A percentile compares a stretch with the other conserved stretches of the same genome.
phyloP scores from a whole-genome alignment of 2,329 filamentous ascomycete genomes.

The Trichoderma sp. region DNA sequence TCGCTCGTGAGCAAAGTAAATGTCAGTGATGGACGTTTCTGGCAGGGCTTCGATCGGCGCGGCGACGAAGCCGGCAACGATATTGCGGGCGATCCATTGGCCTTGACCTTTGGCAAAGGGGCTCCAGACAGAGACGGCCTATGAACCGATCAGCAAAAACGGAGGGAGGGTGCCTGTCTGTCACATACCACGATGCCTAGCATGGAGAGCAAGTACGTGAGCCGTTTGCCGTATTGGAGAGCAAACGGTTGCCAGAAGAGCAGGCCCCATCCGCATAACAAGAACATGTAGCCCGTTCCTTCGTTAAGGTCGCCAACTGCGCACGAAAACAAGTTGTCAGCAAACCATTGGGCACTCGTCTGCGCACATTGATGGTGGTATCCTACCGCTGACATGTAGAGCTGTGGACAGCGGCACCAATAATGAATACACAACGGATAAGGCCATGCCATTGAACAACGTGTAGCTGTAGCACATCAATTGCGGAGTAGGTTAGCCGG shows the following conservation, averaged over 20 bases:
- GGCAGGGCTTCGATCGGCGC: conserved; percentile 51
- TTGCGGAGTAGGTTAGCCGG: neutral
- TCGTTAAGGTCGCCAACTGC: conserved; percentile 42
- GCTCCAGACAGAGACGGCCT: conserved; percentile 33
- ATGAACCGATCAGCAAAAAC: neutral
- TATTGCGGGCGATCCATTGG: conserved; percentile 50
- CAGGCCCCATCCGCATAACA: conserved; percentile 50
- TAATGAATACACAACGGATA: conserved; percentile 45
- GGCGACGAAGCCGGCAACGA: conserved; percentile 49
- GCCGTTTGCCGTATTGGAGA: conserved; percentile 49
- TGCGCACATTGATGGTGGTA: neutral
- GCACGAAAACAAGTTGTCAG: neutral
- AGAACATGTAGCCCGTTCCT: conserved; percentile 47
- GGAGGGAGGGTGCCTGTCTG: neutral
- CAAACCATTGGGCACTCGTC: neutral
- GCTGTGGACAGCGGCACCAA: conserved; percentile 42
- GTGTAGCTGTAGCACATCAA: conserved; percentile 38
- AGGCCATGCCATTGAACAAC: conserved; percentile 46
- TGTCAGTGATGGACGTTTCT: conserved; percentile 48
- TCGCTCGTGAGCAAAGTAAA: conserved; percentile 48
- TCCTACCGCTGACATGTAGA: conserved; percentile 36
- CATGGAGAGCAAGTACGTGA: conserved; percentile 45
- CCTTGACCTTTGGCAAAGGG: conserved; percentile 44
- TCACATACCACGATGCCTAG: conserved; percentile 33
- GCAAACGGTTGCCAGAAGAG: conserved; percentile 54